Conservation (phyloP, 306 rosid species). For the Cicer judaicum region DNA sequence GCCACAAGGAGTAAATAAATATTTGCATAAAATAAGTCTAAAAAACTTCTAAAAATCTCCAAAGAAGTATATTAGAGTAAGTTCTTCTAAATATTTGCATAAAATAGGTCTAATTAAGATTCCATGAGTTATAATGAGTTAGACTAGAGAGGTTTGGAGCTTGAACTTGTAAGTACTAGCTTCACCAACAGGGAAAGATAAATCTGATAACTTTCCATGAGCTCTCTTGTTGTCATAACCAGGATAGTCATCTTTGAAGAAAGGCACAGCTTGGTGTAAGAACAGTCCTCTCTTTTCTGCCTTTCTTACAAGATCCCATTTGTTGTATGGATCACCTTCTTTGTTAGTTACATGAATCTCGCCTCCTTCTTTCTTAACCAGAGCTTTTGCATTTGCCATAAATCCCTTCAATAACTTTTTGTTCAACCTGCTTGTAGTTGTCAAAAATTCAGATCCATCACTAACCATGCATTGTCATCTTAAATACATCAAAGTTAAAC, state of each 20-base stretch:
- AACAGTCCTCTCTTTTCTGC: slow-evolving; percentile 66
- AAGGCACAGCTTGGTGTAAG: slow-evolving; percentile 55
- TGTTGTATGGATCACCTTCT: slow-evolving; percentile 75
- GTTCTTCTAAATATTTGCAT: too few species aligned
- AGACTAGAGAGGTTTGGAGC: slow-evolving; percentile 40
- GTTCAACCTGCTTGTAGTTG: slow-evolving; percentile 63
- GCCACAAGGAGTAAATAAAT: too few species aligned
- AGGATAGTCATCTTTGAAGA: slow-evolving; percentile 61
- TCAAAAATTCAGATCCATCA: slow-evolving; percentile 28
- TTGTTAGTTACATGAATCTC: slow-evolving; percentile 80
- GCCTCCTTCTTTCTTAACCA: slow-evolving; percentile 64
- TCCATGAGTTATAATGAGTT: not conserved
- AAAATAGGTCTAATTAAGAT: too few species aligned
- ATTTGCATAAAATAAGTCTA: not conserved
- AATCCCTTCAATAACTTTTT: slow-evolving; percentile 71
- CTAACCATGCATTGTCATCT: slow-evolving; percentile 30
- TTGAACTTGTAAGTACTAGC: slow-evolving; percentile 71
- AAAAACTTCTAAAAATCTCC: too few species aligned
- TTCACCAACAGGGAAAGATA: slow-evolving; percentile 58
- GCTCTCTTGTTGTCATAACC: slow-evolving; percentile 85
- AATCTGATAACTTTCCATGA: slow-evolving; percentile 61
- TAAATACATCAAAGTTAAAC: slow-evolving; percentile 16
- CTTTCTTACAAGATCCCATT: slow-evolving; percentile 69
- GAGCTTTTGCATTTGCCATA: slow-evolving; percentile 60
- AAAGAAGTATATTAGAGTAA: too few species aligned